phyloP scores from a whole-genome alignment of 345 rosid genomes.

The Lepidium sativum region DNA sequence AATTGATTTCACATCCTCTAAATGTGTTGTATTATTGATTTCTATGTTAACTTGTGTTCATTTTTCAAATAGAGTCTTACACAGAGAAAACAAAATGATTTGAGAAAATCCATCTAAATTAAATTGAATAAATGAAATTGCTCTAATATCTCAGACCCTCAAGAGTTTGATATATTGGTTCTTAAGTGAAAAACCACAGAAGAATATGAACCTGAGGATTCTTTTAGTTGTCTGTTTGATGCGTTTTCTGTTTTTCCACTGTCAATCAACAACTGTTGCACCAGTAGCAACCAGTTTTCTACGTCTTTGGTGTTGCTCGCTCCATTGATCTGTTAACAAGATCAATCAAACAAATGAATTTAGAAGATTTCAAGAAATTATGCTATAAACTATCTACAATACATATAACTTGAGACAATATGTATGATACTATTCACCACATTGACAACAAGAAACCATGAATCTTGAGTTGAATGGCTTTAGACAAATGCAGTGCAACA shows the following conservation, averaged over 20 bases:
- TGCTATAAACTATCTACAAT: not conserved
- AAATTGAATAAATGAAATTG: slow-evolving; percentile 22
- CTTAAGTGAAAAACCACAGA: slow-evolving; percentile 36
- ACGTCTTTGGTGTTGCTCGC: slow-evolving; percentile 47
- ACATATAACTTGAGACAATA: slow-evolving; percentile 40
- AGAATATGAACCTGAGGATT: slow-evolving; percentile 43
- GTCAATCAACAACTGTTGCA: slow-evolving; percentile 18
- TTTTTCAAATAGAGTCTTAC: not conserved
- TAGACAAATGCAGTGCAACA: slow-evolving; percentile 80
- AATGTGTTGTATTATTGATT: too few species aligned
- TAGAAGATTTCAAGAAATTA: not conserved
- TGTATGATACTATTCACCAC: slow-evolving; percentile 73
- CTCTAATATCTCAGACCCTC: not conserved
- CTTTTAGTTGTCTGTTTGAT: slow-evolving; percentile 48
- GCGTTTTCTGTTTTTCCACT: slow-evolving; percentile 74
- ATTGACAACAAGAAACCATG: slow-evolving; percentile 52
- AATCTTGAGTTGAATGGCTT: slow-evolving; percentile 60
- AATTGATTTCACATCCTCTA: too few species aligned
- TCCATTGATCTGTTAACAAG: slow-evolving; percentile 43
- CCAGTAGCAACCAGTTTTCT: not conserved
- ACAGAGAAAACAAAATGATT: not conserved
- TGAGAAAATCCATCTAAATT: not conserved
- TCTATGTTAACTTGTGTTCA: not conserved
- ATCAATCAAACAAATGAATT: slow-evolving; percentile 8
- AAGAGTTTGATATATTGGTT: not conserved